Percentiles rank a stretch among this genome's conserved stretches.
phyloP scores from a whole-genome alignment of 768 basidiomycete species.

The Auriscalpium orientale region DNA sequence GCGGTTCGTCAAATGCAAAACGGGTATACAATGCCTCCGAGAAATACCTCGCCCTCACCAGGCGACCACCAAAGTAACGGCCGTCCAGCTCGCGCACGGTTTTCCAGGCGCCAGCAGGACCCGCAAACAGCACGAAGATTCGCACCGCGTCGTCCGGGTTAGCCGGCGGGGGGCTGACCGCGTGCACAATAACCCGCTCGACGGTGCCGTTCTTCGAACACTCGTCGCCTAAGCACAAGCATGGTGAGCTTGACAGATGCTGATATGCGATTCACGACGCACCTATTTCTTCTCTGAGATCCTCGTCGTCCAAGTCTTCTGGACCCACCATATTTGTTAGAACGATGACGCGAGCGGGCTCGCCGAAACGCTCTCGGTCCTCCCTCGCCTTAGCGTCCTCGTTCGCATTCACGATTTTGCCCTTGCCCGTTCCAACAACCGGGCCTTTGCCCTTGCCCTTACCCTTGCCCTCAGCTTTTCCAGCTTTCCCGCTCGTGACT shows the following conservation, averaged over 20 bases:
- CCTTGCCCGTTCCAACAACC: conserved; percentile 57
- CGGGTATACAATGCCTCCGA: conserved; percentile 49
- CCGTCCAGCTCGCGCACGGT: conserved; percentile 91
- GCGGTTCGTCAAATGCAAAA: conserved; percentile 40
- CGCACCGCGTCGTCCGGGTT: conserved; percentile 79
- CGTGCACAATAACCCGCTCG: conserved; percentile 81
- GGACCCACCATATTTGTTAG: conserved; percentile 84
- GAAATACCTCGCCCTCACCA: conserved; percentile 78
- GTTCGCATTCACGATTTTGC: conserved; percentile 85
- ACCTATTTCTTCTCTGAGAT: conserved; percentile 86
- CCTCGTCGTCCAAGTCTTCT: conserved; percentile 81
- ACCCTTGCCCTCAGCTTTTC: conserved; percentile 30
- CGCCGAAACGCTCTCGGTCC: conserved; percentile 77
- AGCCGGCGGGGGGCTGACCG: conserved; percentile 56
- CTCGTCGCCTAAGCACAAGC: conserved; percentile 61
- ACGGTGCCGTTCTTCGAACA: conserved; percentile 89
- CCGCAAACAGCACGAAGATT: conserved; percentile 86
- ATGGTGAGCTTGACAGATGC: neutral
- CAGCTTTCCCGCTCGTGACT: conserved; percentile 29
- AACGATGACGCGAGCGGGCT: conserved; percentile 83
- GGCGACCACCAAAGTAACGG: conserved; percentile 82
- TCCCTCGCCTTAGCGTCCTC: conserved; percentile 73
- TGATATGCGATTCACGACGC: conserved; percentile 4
- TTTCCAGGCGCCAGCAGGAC: conserved; percentile 93
- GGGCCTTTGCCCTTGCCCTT: conserved; percentile 31